phyloP scores from a whole-genome alignment of 1,139 yeast genomes.

The Yamadazyma triangularis region DNA sequence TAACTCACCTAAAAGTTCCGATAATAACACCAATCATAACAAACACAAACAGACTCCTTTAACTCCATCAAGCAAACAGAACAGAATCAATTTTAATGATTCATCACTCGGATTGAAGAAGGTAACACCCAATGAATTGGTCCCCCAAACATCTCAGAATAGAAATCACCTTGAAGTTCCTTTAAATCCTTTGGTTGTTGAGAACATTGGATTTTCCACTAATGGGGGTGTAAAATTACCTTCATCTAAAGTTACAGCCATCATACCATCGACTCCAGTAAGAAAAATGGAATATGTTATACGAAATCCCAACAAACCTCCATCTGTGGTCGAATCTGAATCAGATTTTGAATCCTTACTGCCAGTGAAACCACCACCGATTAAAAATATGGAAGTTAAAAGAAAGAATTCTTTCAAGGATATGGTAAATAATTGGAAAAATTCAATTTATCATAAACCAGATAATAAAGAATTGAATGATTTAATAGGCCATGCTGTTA shows the following conservation, averaged over 20 bases:
- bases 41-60: slow-evolving; percentile 3
- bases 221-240: slow-evolving; percentile 49
- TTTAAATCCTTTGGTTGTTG: slow-evolving; percentile 21
- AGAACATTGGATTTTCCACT: slow-evolving; percentile 42
- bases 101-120: slow-evolving; percentile 39
- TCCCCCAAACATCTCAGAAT: slow-evolving; percentile 2
- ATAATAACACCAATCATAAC: slow-evolving; percentile 2
- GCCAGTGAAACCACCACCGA: slow-evolving; percentile 3
- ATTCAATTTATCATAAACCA: slow-evolving; percentile 18
- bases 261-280: slow-evolving; percentile 66
- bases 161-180: slow-evolving; percentile 7
- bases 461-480: slow-evolving; percentile 1
- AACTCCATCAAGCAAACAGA: slow-evolving; percentile 13
- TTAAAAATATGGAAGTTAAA: slow-evolving; percentile 12
- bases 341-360: too few relatives aligned
- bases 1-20: slow-evolving; percentile 13
- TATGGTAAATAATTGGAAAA: slow-evolving; percentile 42
- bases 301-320: slow-evolving; percentile 9
- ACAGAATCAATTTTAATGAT: slow-evolving; percentile 39
- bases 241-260: slow-evolving; percentile 37
- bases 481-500: slow-evolving; percentile 10
- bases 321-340: too few relatives aligned
- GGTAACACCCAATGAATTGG: slow-evolving; percentile 5
- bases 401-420: slow-evolving; percentile 36
- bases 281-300: slow-evolving; percentile 50